Evolutionary conservation across 345 rosid species (phyloP).

Genomic region (Clausena lansium): DNA sequence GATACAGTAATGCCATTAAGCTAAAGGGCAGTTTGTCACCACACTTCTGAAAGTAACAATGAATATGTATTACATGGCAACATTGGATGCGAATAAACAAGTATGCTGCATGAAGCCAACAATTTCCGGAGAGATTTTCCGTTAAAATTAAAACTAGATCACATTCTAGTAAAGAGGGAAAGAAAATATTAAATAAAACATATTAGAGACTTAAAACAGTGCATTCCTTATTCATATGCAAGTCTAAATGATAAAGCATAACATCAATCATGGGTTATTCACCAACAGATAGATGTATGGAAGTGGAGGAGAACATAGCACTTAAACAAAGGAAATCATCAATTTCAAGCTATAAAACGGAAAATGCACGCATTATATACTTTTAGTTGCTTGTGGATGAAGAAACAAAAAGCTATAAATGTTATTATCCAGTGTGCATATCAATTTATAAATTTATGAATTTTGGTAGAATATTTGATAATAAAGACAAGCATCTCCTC

Average conservation of each 20-base stretch:
- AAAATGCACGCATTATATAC: background rate
- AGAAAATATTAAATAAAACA: background rate
- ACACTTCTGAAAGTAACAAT: background rate
- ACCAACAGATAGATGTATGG: background rate
- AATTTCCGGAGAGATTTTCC: background rate
- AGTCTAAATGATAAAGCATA: background rate
- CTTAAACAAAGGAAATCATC: background rate
- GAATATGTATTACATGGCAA: background rate
- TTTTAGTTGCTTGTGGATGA: background rate
- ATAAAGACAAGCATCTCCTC: background rate
- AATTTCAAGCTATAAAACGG: background rate
- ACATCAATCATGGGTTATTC: background rate
- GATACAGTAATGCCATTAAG: background rate
- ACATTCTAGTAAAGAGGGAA: background rate
- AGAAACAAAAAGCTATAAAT: background rate
- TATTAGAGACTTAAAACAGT: background rate
- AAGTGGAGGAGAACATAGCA: background rate
- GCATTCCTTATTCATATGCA: background rate
- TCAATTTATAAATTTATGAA: background rate
- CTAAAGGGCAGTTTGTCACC: background rate
- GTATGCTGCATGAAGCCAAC: background rate
- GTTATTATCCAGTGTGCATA: background rate
- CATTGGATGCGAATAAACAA: constrained; percentile 3
- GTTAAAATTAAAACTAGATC: background rate
- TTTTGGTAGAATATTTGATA: background rate